Percentiles rank a stretch among this genome's conserved stretches.
phyloP scores from a whole-genome alignment of 495 filamentous ascomycete species.

The Achaetomiella virescens region DNA sequence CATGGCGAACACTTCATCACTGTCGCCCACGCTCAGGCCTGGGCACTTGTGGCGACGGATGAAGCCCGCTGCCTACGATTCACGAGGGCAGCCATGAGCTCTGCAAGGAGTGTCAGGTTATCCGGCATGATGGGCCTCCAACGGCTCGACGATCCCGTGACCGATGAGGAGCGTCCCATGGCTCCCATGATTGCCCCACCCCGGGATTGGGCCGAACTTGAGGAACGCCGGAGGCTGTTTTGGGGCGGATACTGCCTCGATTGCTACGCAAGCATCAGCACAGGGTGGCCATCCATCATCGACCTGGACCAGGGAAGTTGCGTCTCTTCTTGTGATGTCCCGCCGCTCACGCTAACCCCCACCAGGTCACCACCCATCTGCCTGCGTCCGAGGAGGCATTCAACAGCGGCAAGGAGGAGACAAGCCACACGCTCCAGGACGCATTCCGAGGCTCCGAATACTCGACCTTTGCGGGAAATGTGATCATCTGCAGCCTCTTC shows the following conservation, averaged over 20 bases:
- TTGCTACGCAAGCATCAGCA: slow-evolving; percentile 41
- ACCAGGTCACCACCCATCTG: slow-evolving; percentile 40
- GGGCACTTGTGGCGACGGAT: slow-evolving; percentile 36
- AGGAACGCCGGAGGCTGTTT: slow-evolving; percentile 48
- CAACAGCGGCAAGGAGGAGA: slow-evolving; percentile 27
- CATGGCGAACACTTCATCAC: slow-evolving; percentile 43
- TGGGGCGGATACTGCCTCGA: slow-evolving; percentile 50
- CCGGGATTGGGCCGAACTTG: slow-evolving; percentile 42
- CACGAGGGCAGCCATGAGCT: slow-evolving; percentile 41
- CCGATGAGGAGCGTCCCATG: slow-evolving; percentile 28
- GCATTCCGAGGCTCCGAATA: slow-evolving; percentile 33
- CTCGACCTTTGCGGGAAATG: slow-evolving; percentile 35
- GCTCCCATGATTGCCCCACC: slow-evolving; percentile 34
- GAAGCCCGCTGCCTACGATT: slow-evolving; percentile 40
- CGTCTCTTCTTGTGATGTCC: neutral
- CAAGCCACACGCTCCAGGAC: slow-evolving; percentile 29
- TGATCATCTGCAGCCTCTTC: slow-evolving; percentile 38
- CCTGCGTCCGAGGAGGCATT: slow-evolving; percentile 42
- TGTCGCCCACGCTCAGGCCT: slow-evolving; percentile 42
- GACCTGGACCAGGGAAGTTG: slow-evolving; percentile 33
- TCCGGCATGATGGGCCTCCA: slow-evolving; percentile 45
- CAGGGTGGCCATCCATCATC: slow-evolving; percentile 43
- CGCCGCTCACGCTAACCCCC: neutral
- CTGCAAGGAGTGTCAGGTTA: slow-evolving; percentile 35
- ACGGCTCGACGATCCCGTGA: slow-evolving; percentile 34